These are phyloP conservation scores for Arthrobotrys pseudoclavata DNA, from an alignment of 2,329 filamentous ascomycete genomes.

Conservation along the genomic window DNA sequence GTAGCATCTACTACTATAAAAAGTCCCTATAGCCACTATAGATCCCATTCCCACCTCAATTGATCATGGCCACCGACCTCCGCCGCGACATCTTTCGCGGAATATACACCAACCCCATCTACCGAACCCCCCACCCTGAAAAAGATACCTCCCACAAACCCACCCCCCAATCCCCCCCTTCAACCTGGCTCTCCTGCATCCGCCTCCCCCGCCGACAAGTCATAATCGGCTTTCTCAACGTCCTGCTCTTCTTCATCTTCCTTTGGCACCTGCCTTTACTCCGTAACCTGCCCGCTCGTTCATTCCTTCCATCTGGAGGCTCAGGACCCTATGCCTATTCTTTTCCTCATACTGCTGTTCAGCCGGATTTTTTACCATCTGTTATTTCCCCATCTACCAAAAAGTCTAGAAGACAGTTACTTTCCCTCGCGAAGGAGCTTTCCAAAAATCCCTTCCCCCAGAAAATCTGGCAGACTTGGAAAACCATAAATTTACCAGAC, in stretches of 20 bases:
- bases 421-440: conserved; percentile 8
- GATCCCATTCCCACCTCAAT: not conserved
- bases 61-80: conserved; percentile 24
- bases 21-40: not conserved
- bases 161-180: not conserved
- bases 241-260: conserved; percentile 28
- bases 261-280: conserved; percentile 33
- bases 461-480: conserved; percentile 59
- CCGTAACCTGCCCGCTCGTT: not conserved
- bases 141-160: conserved; percentile 4
- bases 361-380: not conserved
- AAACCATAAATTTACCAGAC: conserved; percentile 41
- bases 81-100: conserved; percentile 52
- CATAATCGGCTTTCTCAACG: conserved; percentile 31
- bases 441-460: conserved; percentile 34
- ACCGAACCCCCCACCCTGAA: conserved; percentile 10
- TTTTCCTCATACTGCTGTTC: not conserved
- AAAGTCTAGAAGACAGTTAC: conserved; percentile 18
- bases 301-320: conserved; percentile 2
- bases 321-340: not conserved
- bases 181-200: conserved; percentile 2
- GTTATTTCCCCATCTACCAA: not conserved
- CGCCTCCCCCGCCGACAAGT: conserved; percentile 39
- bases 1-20: not conserved
- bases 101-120: conserved; percentile 40